Conservation (phyloP, 2,329 filamentous ascomycete species). For the Fusarium clavum region DNA sequence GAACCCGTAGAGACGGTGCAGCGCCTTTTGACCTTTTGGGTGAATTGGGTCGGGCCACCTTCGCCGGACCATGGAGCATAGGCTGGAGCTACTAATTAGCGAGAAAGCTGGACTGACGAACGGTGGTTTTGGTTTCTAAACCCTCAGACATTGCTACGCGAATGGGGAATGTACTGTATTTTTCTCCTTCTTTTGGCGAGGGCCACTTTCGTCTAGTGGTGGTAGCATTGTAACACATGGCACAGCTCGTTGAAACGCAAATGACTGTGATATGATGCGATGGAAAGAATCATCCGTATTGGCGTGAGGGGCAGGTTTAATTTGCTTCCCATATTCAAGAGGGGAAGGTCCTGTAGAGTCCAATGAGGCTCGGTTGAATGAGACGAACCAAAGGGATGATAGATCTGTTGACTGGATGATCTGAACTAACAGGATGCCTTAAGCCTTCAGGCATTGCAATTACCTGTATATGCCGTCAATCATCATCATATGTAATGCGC, state of each 20-base stretch:
- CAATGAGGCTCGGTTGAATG: constrained; percentile 23
- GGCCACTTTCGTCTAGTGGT: constrained; percentile 3
- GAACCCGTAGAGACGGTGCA: constrained; percentile 34
- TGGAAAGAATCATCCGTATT: constrained; percentile 18
- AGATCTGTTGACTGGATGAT: constrained; percentile 4
- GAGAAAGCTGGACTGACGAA: constrained; percentile 15
- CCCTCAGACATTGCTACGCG: not conserved
- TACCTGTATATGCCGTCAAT: not conserved
- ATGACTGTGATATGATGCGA: constrained; percentile 7
- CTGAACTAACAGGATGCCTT: not conserved
- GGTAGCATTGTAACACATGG: constrained; percentile 14
- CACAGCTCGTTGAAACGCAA: constrained; percentile 11
- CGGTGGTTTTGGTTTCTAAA: constrained; percentile 24
- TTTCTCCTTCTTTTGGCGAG: not conserved
- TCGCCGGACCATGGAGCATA: constrained; percentile 19
- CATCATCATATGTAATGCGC: constrained; percentile 6
- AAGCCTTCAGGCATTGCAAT: not conserved
- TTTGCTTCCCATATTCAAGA: constrained; percentile 32
- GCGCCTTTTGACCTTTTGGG: constrained; percentile 18
- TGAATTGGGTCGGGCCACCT: constrained; percentile 17
- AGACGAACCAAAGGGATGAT: constrained; percentile 32
- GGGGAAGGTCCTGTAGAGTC: constrained; percentile 16
- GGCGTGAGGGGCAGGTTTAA: constrained; percentile 38
- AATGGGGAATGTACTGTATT: not conserved
- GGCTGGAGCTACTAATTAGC: constrained; percentile 6